Evolutionary conservation across 768 basidiomycete species (phyloP), one percentile per base, ranked within the genome.

Genomic region (Psilocybe subaeruginosa): DNA sequence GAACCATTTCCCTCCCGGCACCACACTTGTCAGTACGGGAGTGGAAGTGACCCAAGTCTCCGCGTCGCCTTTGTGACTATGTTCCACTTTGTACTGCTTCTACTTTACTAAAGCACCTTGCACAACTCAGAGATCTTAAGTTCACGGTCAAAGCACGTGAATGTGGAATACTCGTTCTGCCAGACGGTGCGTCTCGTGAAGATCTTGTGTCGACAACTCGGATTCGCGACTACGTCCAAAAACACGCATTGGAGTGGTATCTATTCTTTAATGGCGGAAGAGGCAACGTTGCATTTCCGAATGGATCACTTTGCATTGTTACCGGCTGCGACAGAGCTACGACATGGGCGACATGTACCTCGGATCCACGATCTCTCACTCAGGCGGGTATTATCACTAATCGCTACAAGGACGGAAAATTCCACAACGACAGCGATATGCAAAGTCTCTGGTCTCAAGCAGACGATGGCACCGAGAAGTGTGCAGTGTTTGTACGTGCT

Each of bases 241-340:
- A 59, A 50, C 45, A 68, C 31, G 60, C 64, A 8, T 29, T 60
- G 4, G 51, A 58, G 1, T 68, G 67, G 64, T 60, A 65, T 33
- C n/a, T n/a, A 4, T 55, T 39, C 47, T 16, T 57, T 11, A 51
- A 54, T 12, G 19, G 54, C 5, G 17, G 4, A 0, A n/a, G 7
- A 4, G 17, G 11, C 2, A 1, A 5, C 14, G 16, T 43, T 3
- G 3, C 27, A 3, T 33, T 30, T 23, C 62, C 62, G 1, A 61
- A 61, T 46, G 60, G 60, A 4, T 54, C 56, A 1, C 30, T 64
- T 3, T 61, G 49, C 19, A 31, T 64, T 8, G 43, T 64, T 14
- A 64, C 64, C 3, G 64, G 59, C 5, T 55, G 56, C 37, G 64
- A 64, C 37, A 61, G 52, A 52, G 53, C 56, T 8, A 45, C 31